Conservation (phyloP, 1,139 yeast genomes). For the Blastobotrys arbuscula region DNA sequence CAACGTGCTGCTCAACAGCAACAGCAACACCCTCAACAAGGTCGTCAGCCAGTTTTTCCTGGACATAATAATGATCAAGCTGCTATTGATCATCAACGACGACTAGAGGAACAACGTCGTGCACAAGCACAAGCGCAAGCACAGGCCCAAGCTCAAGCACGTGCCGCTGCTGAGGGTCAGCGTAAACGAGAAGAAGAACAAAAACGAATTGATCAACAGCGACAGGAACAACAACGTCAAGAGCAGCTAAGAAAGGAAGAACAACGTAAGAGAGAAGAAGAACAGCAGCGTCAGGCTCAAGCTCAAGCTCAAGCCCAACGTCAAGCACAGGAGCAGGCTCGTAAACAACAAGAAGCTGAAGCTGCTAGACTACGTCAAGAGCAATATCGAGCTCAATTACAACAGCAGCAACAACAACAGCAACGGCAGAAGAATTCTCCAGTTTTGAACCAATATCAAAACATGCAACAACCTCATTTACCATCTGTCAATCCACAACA, state of each 20-base stretch:
- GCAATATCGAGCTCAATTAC: slow-evolving; percentile 3
- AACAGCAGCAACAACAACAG: slow-evolving; percentile 12
- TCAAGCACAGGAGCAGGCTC: not conserved
- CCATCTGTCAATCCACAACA: slow-evolving; percentile 6
- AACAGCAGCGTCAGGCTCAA: not conserved
- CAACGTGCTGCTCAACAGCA: not conserved
- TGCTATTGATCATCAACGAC: slow-evolving; percentile 7
- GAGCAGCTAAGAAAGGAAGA: not conserved
- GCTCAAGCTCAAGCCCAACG: not conserved
- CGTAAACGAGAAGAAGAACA: not conserved
- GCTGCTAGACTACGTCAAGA: slow-evolving; percentile 6
- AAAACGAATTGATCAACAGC: not conserved
- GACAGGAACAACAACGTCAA: not conserved
- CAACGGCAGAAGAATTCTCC: slow-evolving; percentile 10
- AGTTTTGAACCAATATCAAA: slow-evolving; percentile 5
- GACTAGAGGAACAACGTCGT: slow-evolving; percentile 2
- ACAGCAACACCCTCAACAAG: not conserved
- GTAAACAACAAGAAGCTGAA: slow-evolving; percentile 8
- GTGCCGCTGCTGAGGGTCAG: not conserved
- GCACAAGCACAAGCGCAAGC: not conserved
- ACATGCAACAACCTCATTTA: slow-evolving; percentile 2
- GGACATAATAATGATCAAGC: slow-evolving; percentile 3
- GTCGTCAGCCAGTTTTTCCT: not conserved
- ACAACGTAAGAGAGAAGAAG: not conserved
- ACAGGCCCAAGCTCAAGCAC: slow-evolving; percentile 5